These are phyloP conservation scores for Aspergillus awamori DNA, from an alignment of 2,329 filamentous ascomycete genomes.

Conservation along the genomic window DNA sequence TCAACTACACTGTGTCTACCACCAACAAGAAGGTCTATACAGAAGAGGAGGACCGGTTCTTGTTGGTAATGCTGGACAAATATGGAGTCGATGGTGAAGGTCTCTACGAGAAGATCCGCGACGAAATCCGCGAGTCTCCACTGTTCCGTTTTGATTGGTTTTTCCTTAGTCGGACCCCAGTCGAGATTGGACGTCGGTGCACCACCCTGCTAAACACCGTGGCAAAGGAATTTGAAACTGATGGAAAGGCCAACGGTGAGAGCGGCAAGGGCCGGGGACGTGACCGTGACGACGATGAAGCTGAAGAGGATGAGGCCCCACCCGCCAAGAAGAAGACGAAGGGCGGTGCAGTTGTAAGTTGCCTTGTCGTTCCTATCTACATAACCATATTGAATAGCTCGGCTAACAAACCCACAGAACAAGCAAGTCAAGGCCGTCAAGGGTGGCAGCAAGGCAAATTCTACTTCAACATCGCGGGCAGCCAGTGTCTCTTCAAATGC, in stretches of 20 bases:
- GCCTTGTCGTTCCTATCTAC: constrained; percentile 1
- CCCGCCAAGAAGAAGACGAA: constrained; percentile 96
- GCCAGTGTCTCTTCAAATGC: constrained; percentile 81
- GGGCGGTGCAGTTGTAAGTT: constrained; percentile 79
- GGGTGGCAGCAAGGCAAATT: constrained; percentile 71
- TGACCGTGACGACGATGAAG: constrained; percentile 75
- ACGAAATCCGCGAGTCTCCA: constrained; percentile 91
- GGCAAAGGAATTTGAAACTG: constrained; percentile 86
- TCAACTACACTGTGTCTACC: constrained; percentile 98
- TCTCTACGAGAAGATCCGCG: constrained; percentile 91
- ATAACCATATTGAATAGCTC: background rate
- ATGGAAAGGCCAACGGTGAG: constrained; percentile 61
- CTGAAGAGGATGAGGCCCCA: constrained; percentile 77
- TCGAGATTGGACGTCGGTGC: constrained; percentile 89
- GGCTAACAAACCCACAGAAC: constrained; percentile 62
- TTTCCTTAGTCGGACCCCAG: constrained; percentile 90
- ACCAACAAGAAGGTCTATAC: constrained; percentile 99
- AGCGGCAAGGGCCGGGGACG: constrained; percentile 64
- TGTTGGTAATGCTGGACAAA: constrained; percentile 89
- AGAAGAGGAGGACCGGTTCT: constrained; percentile 94
- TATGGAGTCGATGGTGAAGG: constrained; percentile 89
- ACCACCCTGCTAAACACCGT: constrained; percentile 93
- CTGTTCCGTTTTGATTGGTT: constrained; percentile 99
- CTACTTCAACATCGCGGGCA: constrained; percentile 77
- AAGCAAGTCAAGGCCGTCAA: constrained; percentile 92